These are phyloP conservation scores for Verticillium isaacii DNA, from an alignment of 2,329 filamentous ascomycete genomes.

Conservation along the genomic window DNA sequence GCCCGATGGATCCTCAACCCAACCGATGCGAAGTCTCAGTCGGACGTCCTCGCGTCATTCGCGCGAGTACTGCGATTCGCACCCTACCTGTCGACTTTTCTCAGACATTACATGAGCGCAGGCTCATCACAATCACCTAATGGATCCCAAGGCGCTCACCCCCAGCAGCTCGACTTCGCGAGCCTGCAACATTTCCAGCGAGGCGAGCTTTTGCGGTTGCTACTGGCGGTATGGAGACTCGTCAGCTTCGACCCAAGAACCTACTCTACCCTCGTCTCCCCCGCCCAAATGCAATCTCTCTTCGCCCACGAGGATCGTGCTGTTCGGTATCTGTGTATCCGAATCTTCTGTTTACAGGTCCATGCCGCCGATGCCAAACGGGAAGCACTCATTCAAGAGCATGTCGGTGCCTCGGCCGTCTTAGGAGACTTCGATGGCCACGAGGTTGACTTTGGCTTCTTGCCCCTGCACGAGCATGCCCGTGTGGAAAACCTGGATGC, in stretches of 20 bases:
- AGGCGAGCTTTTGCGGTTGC: conserved; percentile 28
- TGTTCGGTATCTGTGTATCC: conserved; percentile 76
- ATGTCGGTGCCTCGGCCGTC: conserved; percentile 59
- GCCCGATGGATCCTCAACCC: conserved; percentile 66
- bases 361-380: conserved; percentile 75
- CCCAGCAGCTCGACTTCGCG: conserved; percentile 7
- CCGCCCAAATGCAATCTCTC: conserved; percentile 62
- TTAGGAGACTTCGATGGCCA: conserved; percentile 71
- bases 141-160: neutral
- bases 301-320: conserved; percentile 55
- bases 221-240: conserved; percentile 73
- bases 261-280: conserved; percentile 62
- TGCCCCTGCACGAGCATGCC: conserved; percentile 53
- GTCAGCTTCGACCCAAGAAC: conserved; percentile 68
- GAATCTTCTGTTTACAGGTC: conserved; percentile 75
- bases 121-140: conserved; percentile 5
- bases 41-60: conserved; percentile 63
- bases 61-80: conserved; percentile 77
- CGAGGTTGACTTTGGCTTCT: conserved; percentile 73
- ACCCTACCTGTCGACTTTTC: conserved; percentile 71
- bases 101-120: conserved; percentile 42
- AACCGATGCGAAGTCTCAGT: conserved; percentile 29
- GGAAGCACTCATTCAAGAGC: conserved; percentile 63
- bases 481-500: conserved; percentile 41
- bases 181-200: conserved; percentile 3